Base-by-base conservation (phyloP, 2,329 filamentous ascomycete genomes). In the Epichloe sp. region DNA sequence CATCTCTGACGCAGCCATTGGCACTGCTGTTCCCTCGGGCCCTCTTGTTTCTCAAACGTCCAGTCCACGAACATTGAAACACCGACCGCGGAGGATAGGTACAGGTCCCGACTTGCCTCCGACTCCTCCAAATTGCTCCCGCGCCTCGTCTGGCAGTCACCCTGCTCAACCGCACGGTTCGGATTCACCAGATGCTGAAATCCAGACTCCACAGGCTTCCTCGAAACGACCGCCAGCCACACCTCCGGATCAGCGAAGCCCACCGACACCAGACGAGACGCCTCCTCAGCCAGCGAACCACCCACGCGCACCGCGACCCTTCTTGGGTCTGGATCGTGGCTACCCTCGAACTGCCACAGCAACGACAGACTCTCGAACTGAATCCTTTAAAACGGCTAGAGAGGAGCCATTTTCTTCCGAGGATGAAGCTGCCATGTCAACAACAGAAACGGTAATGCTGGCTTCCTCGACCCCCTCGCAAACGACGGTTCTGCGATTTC, bases 231-330 rank as follows among this genome's bases (percentile, higher is more conserved):
- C 71, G 10, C 76, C 75, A n/a, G 70, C 71, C 50, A 86, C 83
- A 5, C 82, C 83, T 47, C 75, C 80, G 31, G 78, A 80, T 56
- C 79, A 83, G 56, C 75, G 76, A 60, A 86, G 80, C 58, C 83
- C 83, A 15, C 85, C 83, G 35, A 89, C 85, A 3, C 86, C 85
- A 36, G 85, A 88, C 65, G 77, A 85, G 44, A 89, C 85, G 15
- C 86, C 85, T 49, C 85, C 85, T 37, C 76, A 80, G 53, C 65
- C 67, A 43, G 60, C 63, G 46, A 65, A 64, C 38, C 72, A 71
- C 52, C 66, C 72, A 15, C 71, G 69, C 60, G 61, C 68, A 49
- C 61, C 71, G 44, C 75, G 77, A 35, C 74, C 23, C 23, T 26
- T 76, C 17, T 62, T 65, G 17, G 60, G 72, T 44, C 67, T 65